Evolutionary conservation across 2,329 filamentous ascomycete genomes (phyloP), one percentile per base, ranked within the genome.

Genomic region (Dothistroma pini): DNA sequence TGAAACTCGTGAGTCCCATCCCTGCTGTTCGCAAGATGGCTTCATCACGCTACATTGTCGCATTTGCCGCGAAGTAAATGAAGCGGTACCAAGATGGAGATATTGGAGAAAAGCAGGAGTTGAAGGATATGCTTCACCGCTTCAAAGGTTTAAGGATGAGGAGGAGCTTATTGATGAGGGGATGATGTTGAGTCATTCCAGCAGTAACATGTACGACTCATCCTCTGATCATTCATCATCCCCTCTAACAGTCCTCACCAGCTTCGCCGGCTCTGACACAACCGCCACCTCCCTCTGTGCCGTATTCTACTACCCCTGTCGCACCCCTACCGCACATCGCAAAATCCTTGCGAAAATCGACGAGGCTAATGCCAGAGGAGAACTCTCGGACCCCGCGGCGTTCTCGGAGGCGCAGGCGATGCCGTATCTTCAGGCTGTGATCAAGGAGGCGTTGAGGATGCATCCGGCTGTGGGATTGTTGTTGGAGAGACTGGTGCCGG

Each of bases 161-260:
- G 64, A 67, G 41, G 60, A 65, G 53, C 56, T 68, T 10, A 69
- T 68, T 61, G 61, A 61, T 49, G 61, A 67, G 25, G 57, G 62
- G 16, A 56, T 57, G 19, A 58, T 69, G 54, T 63, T 69, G 12
- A 65, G 57, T 9, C 64, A 68, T 56, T 59, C 63, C 6, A 53
- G 38, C 5, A 86, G 77, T 84, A 85, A 70, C 77, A 88, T 41
- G 59, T 64, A n/a, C 9, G 61, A 86, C 62, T 78, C 92, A 54
- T 86, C 85, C 58, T 25, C 16, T 49, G 21, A 16, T 34, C 38
- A 11, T 4, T 12, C 6, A 29, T 29, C 25, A 6, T 29, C 29
- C 5, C 19, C 19, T 25, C 55, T n/a, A 7, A n/a, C 19, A 57
- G 2, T 14, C 19, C n/a, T 8, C 59, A n/a, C 55, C 53, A 75